A percentile compares a stretch with the other conserved stretches of the same genome.
These are phyloP conservation scores for Polyporus tsugae DNA, from an alignment of 1,284 basidiomycete species.

Conservation along the genomic window DNA sequence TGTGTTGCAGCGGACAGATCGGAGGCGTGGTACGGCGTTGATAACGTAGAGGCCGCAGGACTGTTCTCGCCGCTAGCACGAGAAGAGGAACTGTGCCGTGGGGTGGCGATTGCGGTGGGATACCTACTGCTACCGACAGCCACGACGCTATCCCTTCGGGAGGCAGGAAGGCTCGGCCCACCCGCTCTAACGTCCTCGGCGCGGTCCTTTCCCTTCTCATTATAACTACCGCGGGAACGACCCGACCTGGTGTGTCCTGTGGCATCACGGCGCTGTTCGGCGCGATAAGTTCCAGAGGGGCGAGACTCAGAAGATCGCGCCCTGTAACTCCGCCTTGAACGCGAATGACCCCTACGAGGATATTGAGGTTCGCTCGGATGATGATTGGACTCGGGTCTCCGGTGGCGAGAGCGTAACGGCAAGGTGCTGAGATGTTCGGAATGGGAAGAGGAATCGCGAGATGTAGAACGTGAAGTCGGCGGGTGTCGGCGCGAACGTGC, in stretches of 20 bases:
- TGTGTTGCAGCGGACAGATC: slow-evolving; percentile 18
- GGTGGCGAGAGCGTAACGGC: slow-evolving; percentile 1
- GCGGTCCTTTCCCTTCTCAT: slow-evolving; percentile 38
- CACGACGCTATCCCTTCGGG: slow-evolving; percentile 16
- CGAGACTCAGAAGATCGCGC: slow-evolving; percentile 2
- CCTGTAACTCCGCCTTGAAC: neutral
- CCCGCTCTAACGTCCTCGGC: slow-evolving; percentile 31
- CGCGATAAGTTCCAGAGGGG: neutral
- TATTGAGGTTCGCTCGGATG: neutral
- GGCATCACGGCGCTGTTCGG: slow-evolving; percentile 9
- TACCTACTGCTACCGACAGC: slow-evolving; percentile 18
- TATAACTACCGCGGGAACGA: slow-evolving; percentile 14
- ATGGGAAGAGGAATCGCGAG: slow-evolving; percentile 7
- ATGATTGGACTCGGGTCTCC: neutral
- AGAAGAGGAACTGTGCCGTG: slow-evolving; percentile 10
- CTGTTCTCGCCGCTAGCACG: slow-evolving; percentile 12
- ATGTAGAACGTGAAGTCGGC: slow-evolving; percentile 13
- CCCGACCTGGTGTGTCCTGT: neutral
- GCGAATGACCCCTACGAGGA: neutral
- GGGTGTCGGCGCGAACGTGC: slow-evolving; percentile 16
- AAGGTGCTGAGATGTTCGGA: slow-evolving; percentile 4
- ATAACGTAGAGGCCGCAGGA: slow-evolving; percentile 17
- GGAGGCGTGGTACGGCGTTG: slow-evolving; percentile 16
- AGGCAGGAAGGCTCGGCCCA: slow-evolving; percentile 6
- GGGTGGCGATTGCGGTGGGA: slow-evolving; percentile 23